Evolutionary conservation across 768 basidiomycete species (phyloP), one percentile per base, ranked within the genome.

Genomic region (Mycena alexandri): DNA sequence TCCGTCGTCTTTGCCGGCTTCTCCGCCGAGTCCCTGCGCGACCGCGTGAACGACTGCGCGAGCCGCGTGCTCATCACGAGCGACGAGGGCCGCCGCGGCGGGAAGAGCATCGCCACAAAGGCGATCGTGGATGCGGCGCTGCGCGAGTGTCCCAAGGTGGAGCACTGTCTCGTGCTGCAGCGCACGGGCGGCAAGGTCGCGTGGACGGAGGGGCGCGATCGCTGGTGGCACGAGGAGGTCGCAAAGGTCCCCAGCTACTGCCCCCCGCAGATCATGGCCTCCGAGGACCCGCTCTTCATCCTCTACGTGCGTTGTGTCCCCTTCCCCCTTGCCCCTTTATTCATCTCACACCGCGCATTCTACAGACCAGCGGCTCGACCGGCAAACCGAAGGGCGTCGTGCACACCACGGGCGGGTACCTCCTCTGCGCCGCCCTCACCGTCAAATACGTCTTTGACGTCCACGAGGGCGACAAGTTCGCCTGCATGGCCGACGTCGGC

Each of bases 1-100:
- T 96, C 95, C 10, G 97, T 98, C 75, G 91, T 99, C 63, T 99
- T 99, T 70, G 97, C 97, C 52, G 97, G 97, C 8, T 99, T 99
- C 84, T 94, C 92, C 10, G 90, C 96, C 11, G 97, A 99, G 80
- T 91, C 93, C 3, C 90, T 99, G 52, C 89, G 97, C 43, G 97
- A 99, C 80, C 91, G 97, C 58, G 87, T 96, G 21, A 86, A 89
- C 50, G 97, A 99, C 78, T 98, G 97, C 81, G 86, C 87, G 73
- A 93, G 89, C 38, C 88, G 90, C 50, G 94, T 99, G n/a, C 82
- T 99, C 65, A 94, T 99, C 75, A 99, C 97, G 12, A 91, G 91
- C 38, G 97, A 99, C 76, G 97, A 99, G 80, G 97, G 97, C 47
- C 85, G 87, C 63, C 89, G 97, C 59, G 97, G 97, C 65, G 97